Evolutionary conservation across 768 basidiomycete species (phyloP), one percentile per base, ranked within the genome.

Genomic region (Gloeopeniophorella convolvens): DNA sequence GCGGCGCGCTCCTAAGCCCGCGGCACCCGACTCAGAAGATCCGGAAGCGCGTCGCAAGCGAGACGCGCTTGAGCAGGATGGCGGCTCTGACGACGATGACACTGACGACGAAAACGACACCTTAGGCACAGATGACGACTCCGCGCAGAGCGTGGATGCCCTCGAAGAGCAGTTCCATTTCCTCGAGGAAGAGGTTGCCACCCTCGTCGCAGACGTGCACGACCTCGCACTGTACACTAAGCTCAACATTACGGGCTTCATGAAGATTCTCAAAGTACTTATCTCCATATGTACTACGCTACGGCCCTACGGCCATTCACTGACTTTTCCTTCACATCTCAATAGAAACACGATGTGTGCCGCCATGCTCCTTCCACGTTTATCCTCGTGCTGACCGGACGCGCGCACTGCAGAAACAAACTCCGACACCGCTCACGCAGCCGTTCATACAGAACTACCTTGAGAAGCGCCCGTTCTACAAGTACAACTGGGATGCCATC

Each of bases 191-290:
- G 91, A 94, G 63, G 89, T 98, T 16, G 95, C 94, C 1, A 87
- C 80, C 34, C 79, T 99, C 36, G 95, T 99, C 15, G 95, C 95
- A 0, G 87, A 89, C 57, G 88, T 90, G 10, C 89, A 93, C 59
- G 89, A 92, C 65, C 75, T 94, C 33, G 92, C 93, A 1, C 72
- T 97, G 26, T 88, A 94, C 65, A 94, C 95, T 3, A 98, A 98
- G 65, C 79, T 98, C 47, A 98, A 98, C 65, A 93, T 97, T 62
- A 97, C 96, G 1, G 96, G 96, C 9, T 99, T 99, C 66, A 87
- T 97, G 76, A 99, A 99, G 71, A 97, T 97, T 54, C 73, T 97
- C 54, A 97, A 98, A 78, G 88, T 85, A 52, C 40, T 66, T 66
- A 23, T 40, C 18, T 32, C 6, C 39, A 12, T 45, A 12, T 18